Evolutionary conservation across 352 stramenopile genomes (phyloP), one percentile per base, ranked within the genome.

Genomic region (Ophiocytium majus): DNA sequence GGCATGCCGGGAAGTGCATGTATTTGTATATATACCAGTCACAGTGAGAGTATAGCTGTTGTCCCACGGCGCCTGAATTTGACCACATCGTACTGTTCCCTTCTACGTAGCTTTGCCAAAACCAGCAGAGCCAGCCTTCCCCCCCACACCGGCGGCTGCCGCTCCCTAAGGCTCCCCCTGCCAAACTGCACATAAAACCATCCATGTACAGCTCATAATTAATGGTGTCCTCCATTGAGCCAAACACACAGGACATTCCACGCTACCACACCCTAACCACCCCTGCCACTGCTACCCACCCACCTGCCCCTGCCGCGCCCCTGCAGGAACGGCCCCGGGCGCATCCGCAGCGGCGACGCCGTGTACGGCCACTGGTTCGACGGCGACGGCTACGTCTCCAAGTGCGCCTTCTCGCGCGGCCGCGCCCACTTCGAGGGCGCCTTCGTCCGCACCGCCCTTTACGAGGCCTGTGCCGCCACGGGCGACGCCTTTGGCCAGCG

Each of bases 301-400:
- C 66, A 14, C 17, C 28, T 19, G 34, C 28, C 9, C 66, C 28
- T 31, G 64, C 1, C 64, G 64, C 31, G 28, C 31, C 31, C 31
- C 17, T 28, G 17, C 10, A 23, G 66, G 32, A 85, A 90, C 84
- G 87, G 87, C 36, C 28, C 85, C 71, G 89, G 87, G 28, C 64
- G 89, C 14, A 90, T 87, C 74, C 82, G 89, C n/a, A 84, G 89
- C 32, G 86, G 85, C 17, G 83, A 86, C 36, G 63, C 64, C 1
- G 31, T 81, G 76, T 88, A 89, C 35, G 85, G 87, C 5, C 89
- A 91, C 79, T 91, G 89, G 89, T 91, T 91, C 81, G 89, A 91
- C 83, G 88, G 87, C 23, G 89, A 91, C 84, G 89, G 89, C 35
- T 31, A 43, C n/a, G 35, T 76, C 64, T 36, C 17, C 0, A 76